A percentile compares a stretch with the other conserved stretches of the same genome.
These are phyloP conservation scores for Erodium moschatum DNA, from an alignment of 441 rosid species.

Conservation along the genomic window DNA sequence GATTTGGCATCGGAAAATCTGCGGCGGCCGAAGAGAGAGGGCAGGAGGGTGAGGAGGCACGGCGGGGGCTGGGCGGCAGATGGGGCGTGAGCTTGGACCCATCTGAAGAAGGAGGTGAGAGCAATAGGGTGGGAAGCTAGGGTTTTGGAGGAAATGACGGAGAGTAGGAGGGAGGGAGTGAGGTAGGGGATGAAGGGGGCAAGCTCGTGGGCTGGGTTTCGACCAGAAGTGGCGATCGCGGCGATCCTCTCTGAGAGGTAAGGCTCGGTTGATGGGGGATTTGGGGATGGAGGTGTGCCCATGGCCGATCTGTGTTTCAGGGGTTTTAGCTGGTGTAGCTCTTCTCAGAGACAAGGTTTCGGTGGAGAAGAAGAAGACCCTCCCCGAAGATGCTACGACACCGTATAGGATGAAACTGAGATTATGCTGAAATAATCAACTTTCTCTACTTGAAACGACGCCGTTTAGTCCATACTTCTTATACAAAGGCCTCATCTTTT, in stretches of 20 bases:
- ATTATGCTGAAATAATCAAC: neutral
- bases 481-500: too few species aligned
- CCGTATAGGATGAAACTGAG: neutral
- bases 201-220: constrained; percentile 31
- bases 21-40: constrained; percentile 39
- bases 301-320: neutral
- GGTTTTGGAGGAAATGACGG: constrained; percentile 42
- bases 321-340: neutral
- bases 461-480: too few species aligned
- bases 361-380: neutral
- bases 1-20: constrained; percentile 61
- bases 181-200: constrained; percentile 37
- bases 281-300: neutral
- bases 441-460: too few species aligned
- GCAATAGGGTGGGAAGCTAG: constrained; percentile 35
- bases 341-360: neutral
- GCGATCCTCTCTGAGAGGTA: constrained; percentile 5
- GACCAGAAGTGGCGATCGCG: constrained; percentile 29
- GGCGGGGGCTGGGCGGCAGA: constrained; percentile 30
- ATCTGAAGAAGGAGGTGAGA: constrained; percentile 49
- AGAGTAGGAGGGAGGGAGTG: constrained; percentile 39
- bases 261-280: neutral
- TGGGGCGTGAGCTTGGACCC: constrained; percentile 38
- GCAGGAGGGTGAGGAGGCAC: constrained; percentile 53
- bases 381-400: neutral